A percentile compares a stretch with the other conserved stretches of the same genome.
Conservation (phyloP, 2,329 filamentous ascomycete genomes). For the Fusarium sp. region DNA sequence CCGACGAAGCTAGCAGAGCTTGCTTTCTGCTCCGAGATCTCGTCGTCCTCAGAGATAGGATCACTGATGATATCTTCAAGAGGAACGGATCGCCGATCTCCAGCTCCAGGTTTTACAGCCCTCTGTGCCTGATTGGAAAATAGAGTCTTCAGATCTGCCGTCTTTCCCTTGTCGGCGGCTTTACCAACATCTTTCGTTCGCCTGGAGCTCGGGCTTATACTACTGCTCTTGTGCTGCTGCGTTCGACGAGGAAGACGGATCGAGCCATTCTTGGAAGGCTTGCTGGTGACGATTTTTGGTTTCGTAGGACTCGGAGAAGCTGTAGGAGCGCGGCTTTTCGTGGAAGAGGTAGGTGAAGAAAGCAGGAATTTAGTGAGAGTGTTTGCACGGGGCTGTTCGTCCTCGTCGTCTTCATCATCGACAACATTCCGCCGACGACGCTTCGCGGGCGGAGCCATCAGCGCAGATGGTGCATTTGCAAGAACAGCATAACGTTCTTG, state of each 20-base stretch:
- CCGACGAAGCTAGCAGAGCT: constrained; percentile 68
- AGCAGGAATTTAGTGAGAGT: constrained; percentile 67
- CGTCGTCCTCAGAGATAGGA: constrained; percentile 72
- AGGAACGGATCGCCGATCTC: constrained; percentile 49
- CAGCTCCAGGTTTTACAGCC: constrained; percentile 53
- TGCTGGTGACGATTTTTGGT: constrained; percentile 38
- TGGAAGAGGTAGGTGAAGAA: constrained; percentile 63
- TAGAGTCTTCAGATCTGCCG: constrained; percentile 69
- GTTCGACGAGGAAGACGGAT: constrained; percentile 45
- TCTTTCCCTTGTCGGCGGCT: constrained; percentile 64
- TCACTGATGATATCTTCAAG: constrained; percentile 67
- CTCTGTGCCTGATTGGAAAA: constrained; percentile 73
- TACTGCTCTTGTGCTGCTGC: constrained; percentile 50
- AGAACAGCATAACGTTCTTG: constrained; percentile 42
- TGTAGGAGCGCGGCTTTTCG: constrained; percentile 51
- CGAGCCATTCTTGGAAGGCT: constrained; percentile 42
- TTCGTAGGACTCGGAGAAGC: constrained; percentile 60
- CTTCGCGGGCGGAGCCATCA: constrained; percentile 71
- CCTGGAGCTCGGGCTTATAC: constrained; percentile 54
- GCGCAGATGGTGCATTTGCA: constrained; percentile 51
- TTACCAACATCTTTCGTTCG: constrained; percentile 58
- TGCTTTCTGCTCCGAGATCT: constrained; percentile 64
- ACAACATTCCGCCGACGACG: constrained; percentile 70
- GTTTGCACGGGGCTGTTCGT: constrained; percentile 59
- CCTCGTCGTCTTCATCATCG: constrained; percentile 64